Evolutionary conservation across 345 rosid species (phyloP).

Genomic region (Populus nigra): DNA sequence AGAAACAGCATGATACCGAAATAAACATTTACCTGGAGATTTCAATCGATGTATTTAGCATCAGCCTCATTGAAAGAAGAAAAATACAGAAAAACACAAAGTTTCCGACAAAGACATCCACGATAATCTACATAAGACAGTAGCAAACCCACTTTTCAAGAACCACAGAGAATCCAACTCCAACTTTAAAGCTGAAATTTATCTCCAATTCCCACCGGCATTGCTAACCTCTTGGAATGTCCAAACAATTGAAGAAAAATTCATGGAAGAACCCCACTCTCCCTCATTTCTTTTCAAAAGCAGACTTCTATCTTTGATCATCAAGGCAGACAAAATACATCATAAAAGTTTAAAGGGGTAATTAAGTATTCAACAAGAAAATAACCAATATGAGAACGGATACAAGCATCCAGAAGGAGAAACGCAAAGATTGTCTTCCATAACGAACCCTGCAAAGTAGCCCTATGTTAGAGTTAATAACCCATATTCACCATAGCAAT

Average conservation of each 20-base stretch:
- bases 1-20: background rate
- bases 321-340: conserved; percentile 39
- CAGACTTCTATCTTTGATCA: conserved; percentile 53
- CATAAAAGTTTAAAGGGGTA: background rate
- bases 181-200: background rate
- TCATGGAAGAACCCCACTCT: conserved; percentile 40
- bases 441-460: conserved; percentile 55
- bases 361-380: background rate
- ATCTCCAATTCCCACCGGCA: background rate
- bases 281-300: conserved; percentile 40
- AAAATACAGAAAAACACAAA: conserved; percentile 47
- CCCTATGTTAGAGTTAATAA: background rate
- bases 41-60: conserved; percentile 34
- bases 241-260: conserved; percentile 34
- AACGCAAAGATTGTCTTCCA: conserved; percentile 58
- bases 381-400: conserved; percentile 37
- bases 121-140: conserved; percentile 44
- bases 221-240: conserved; percentile 40
- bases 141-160: conserved; percentile 3
- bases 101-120: conserved; percentile 60
- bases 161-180: conserved; percentile 2
- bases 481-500: background rate
- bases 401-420: conserved; percentile 80
- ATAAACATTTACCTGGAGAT: conserved; percentile 43
- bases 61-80: conserved; percentile 39